These are phyloP conservation scores for Pseudogymnoascus sp. DNA, from an alignment of 2,329 filamentous ascomycete species.

Conservation along the genomic window DNA sequence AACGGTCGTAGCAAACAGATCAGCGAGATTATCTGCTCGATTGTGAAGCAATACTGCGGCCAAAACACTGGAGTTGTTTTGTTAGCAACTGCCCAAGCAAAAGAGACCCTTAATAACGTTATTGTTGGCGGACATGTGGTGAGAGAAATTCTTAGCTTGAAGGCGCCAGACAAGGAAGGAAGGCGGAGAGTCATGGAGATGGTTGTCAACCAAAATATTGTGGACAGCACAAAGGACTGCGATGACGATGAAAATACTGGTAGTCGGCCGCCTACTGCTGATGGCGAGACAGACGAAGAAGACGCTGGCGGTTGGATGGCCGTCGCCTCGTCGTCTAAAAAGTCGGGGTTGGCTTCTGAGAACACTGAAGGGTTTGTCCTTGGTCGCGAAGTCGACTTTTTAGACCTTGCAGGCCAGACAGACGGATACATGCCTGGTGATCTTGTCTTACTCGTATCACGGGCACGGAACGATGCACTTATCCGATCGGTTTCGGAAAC, in stretches of 20 bases:
- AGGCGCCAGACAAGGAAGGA: conserved; percentile 87
- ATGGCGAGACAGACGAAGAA: conserved; percentile 43
- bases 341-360: conserved; percentile 29
- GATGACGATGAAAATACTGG: conserved; percentile 33
- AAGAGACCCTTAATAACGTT: conserved; percentile 84
- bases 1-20: conserved; percentile 88
- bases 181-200: conserved; percentile 75
- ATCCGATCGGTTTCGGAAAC: conserved; percentile 64
- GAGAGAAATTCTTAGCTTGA: conserved; percentile 79
- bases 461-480: conserved; percentile 84
- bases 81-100: conserved; percentile 83
- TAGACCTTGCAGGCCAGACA: conserved; percentile 86
- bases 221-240: conserved; percentile 31
- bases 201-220: conserved; percentile 51
- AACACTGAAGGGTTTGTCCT: conserved; percentile 58
- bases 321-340: conserved; percentile 50
- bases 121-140: conserved; percentile 88
- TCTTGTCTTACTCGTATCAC: conserved; percentile 71
- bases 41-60: conserved; percentile 76
- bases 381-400: conserved; percentile 72
- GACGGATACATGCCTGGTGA: conserved; percentile 99
- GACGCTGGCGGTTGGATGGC: conserved; percentile 67
- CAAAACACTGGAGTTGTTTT: conserved; percentile 74
- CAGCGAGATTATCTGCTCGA: conserved; percentile 76
- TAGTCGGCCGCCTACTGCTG: conserved; percentile 45